These are phyloP conservation scores for Magnusiomyces paraingens DNA, from an alignment of 1,139 yeast genomes.

Conservation along the genomic window DNA sequence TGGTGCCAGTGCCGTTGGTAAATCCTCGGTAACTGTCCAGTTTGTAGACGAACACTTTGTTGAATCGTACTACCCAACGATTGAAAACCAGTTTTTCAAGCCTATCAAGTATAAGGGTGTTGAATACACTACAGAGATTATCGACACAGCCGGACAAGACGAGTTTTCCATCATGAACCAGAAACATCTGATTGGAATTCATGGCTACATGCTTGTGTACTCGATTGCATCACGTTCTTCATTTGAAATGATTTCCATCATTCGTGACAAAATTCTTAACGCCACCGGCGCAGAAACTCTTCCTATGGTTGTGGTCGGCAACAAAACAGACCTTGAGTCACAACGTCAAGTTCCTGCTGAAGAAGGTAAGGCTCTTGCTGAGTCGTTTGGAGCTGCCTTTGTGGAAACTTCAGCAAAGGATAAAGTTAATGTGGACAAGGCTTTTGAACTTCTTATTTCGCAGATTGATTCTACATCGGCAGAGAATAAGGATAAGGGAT, in stretches of 20 bases:
- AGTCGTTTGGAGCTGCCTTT: conserved; percentile 55
- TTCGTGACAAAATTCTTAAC: conserved; percentile 79
- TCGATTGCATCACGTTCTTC: conserved; percentile 75
- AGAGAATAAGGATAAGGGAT: conserved; percentile 37
- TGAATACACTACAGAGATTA: conserved; percentile 75
- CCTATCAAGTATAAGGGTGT: conserved; percentile 63
- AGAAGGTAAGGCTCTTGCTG: conserved; percentile 63
- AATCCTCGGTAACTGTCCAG: conserved; percentile 78
- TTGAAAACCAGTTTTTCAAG: conserved; percentile 82
- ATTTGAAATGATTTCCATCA: conserved; percentile 69
- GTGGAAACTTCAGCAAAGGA: conserved; percentile 81
- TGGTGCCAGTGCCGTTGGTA: conserved; percentile 88
- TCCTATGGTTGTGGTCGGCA: conserved; percentile 81
- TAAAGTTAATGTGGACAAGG: conserved; percentile 56
- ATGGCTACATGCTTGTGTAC: conserved; percentile 78
- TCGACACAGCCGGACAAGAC: conserved; percentile 92
- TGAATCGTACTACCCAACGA: conserved; percentile 87
- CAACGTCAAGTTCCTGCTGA: conserved; percentile 49
- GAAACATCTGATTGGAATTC: conserved; percentile 75
- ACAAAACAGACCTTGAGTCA: conserved; percentile 70
- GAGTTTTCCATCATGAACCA: conserved; percentile 81
- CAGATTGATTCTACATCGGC: conserved; percentile 62
- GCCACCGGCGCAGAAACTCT: conserved; percentile 64
- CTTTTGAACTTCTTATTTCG: conserved; percentile 61
- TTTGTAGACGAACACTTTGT: conserved; percentile 86